Base-by-base conservation (phyloP, 495 filamentous ascomycete genomes). In the Penicillium crystallinum region DNA sequence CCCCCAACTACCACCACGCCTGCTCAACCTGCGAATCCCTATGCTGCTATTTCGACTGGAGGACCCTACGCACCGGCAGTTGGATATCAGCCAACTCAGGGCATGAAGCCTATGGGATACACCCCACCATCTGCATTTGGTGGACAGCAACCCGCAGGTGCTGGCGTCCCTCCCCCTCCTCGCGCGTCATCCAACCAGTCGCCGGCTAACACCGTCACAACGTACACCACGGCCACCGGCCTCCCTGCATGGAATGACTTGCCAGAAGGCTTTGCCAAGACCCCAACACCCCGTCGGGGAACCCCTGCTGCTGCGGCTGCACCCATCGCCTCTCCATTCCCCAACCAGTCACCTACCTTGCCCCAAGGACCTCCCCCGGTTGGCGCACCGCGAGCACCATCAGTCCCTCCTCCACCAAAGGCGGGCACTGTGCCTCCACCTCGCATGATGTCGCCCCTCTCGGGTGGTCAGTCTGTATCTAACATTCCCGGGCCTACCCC, bases 221-320 rank as follows among this genome's bases (percentile, higher is more conserved):
- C 88, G 11, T 90, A 90, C 46, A 78, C 87, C 15, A 87, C 82
- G 52, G 78, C 79, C 53, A 82, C 81, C 52, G 83, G 87, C 52
- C 80, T 82, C 36, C 81, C 82, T 30, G 85, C 86, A 46, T 99
- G 93, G 93, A 99, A 99, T 58, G 93, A 99, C 69, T 83, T 92
- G 49, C 93, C 93, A 0, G 83, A 95, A 57, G 88, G 67, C 49
- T 80, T 96, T 23, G 78, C 82, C 25, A 95, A 91, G 64, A 74
- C 85, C 35, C 81, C 86, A 22, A 73, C 78, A 10, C 78, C 84
- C 10, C 81, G 90, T 49, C 78, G 84, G 59, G 77, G 74, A 33
- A 95, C 91, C 10, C 90, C 91, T 25, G 81, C 78, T 34, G 66
- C 79, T 41, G 71, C 71, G 21, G 66, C 68, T n/a, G 66, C 71